Evolutionary conservation across 2,329 filamentous ascomycete species (phyloP), one percentile per base, ranked within the genome.

Genomic region (Beauveria asiatica): DNA sequence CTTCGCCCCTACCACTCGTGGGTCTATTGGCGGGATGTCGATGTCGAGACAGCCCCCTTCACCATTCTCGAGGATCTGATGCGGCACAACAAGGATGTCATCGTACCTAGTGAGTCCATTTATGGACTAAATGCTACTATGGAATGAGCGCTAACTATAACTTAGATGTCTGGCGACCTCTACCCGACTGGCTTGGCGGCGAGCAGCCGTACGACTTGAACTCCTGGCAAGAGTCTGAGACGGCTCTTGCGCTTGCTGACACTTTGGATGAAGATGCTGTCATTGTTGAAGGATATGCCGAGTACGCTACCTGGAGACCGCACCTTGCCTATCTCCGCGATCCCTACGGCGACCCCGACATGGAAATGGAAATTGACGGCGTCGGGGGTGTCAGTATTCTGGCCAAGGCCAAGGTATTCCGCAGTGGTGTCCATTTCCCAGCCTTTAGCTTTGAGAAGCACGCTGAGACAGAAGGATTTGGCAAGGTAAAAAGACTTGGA

Each of bases 301-400:
- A 99, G 76, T 99, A 99, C 72, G 94, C 94, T 21, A 99, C 94
- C 1, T 99, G 94, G 94, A 83, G 94, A 65, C 94, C 94, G 46
- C 94, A 99, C 81, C 80, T 99, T 69, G 94, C 94, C 46, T 99
- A 99, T 72, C 83, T 99, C 8, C 88, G 94, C 62, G 94, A 99
- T 71, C 94, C 94, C 2, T 97, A 96, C 69, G 94, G 94, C 44
- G 94, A 99, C 70, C 93, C 93, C 21, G 94, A 99, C 71, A 97
- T 97, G 88, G 94, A 99, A 72, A 97, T 99, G 94, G 94, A 99
- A 69, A 93, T 99, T 67, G 94, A 99, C 67, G 94, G 94, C 65
- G 92, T 99, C 51, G 93, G 94, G 55, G 94, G 94, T 75, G 94
- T 99, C 67, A 97, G 92, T 76, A 99, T 99, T 68, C 76, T 99